A percentile compares a stretch with the other conserved stretches of the same genome.
Conservation (phyloP, 768 basidiomycete species). For the Mycena floridula region DNA sequence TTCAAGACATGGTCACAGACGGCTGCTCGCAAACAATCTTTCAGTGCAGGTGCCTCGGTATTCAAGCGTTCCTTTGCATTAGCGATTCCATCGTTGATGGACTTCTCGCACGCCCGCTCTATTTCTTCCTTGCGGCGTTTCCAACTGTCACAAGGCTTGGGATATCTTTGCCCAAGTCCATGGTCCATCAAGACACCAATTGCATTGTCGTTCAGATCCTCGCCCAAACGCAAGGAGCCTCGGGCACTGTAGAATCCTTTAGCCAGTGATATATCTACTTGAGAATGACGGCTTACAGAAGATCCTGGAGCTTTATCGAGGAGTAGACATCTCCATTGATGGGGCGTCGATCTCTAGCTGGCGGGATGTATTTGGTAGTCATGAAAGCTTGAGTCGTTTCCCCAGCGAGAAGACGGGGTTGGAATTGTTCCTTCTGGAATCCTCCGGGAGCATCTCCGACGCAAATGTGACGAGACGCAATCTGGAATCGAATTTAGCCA, state of each 20-base stretch:
- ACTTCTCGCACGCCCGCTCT: not conserved
- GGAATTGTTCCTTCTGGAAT: conserved; percentile 5
- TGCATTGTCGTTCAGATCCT: conserved; percentile 16
- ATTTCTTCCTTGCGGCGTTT: conserved; percentile 8
- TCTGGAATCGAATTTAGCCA: conserved; percentile 2
- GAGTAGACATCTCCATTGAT: not conserved
- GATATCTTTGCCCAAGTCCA: conserved; percentile 24
- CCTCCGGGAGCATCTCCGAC: conserved; percentile 6
- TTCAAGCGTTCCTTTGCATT: conserved; percentile 5
- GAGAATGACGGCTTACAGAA: not conserved
- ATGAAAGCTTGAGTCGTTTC: conserved; percentile 37
- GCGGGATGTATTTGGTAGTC: conserved; percentile 20
- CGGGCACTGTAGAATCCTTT: conserved; percentile 9
- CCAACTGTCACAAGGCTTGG: conserved; percentile 16
- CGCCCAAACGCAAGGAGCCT: conserved; percentile 17
- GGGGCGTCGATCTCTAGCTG: not conserved
- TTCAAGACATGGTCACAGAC: conserved; percentile 12
- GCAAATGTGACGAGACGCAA: conserved; percentile 7
- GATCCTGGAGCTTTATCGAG: not conserved
- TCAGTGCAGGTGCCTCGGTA: conserved; percentile 4
- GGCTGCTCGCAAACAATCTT: conserved; percentile 17
- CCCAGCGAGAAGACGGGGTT: conserved; percentile 28
- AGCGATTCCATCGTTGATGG: conserved; percentile 5
- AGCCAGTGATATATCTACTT: too few species aligned
- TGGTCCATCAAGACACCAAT: conserved; percentile 18